phyloP scores from a whole-genome alignment of 495 filamentous ascomycete genomes.

The Parathielavia hyrcaniae region DNA sequence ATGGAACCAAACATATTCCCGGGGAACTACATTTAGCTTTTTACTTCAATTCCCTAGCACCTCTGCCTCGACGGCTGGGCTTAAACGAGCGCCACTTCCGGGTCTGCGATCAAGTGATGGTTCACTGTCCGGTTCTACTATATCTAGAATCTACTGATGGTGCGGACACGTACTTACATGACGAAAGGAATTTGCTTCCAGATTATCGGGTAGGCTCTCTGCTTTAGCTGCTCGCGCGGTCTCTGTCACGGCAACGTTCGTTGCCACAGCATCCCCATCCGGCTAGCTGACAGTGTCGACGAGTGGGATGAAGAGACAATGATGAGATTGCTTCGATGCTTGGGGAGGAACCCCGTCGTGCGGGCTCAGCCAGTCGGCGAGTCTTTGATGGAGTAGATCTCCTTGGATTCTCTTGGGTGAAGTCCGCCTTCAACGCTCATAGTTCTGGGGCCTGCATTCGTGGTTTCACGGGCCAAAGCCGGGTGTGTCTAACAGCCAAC shows the following conservation, averaged over 20 bases:
- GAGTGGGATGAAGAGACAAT: constrained; percentile 16
- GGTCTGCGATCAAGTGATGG: too few species aligned
- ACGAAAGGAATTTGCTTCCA: constrained; percentile 28
- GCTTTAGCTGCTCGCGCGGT: constrained; percentile 21
- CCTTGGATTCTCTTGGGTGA: too few species aligned
- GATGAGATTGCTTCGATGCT: constrained; percentile 7
- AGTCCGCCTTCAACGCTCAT: too few species aligned
- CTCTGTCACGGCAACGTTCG: constrained; percentile 32
- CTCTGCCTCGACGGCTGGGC: constrained; percentile 37
- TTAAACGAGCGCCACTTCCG: constrained; percentile 38
- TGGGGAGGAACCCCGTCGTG: constrained; percentile 1
- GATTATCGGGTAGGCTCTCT: constrained; percentile 16
- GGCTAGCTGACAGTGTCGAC: constrained; percentile 23
- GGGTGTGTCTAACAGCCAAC: too few species aligned
- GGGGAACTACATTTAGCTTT: constrained; percentile 13
- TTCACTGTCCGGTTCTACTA: constrained; percentile 33
- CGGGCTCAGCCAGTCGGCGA: constrained; percentile 1
- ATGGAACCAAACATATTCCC: constrained; percentile 3
- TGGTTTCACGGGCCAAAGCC: too few species aligned
- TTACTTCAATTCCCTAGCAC: constrained; percentile 24
- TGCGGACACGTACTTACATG: constrained; percentile 9
- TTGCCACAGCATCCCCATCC: constrained; percentile 24
- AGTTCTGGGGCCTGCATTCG: too few species aligned
- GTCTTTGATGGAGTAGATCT: background rate
- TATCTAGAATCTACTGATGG: background rate